Evolutionary conservation across 1,284 basidiomycete genomes (phyloP).

Genomic region (Sparassis latifolia): DNA sequence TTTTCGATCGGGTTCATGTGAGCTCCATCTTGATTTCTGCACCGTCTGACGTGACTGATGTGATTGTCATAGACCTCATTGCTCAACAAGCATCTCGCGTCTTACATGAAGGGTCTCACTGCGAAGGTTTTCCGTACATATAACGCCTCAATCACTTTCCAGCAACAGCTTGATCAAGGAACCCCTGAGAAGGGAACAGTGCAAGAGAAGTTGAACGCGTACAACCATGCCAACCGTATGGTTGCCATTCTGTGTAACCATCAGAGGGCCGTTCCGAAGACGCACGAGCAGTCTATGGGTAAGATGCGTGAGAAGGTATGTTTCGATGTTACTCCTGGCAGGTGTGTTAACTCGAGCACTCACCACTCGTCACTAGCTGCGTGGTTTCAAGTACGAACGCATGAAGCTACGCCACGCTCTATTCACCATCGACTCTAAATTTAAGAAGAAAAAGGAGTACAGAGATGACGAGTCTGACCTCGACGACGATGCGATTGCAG

Average conservation of each 20-base stretch:
- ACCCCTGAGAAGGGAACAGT: constrained; percentile 69
- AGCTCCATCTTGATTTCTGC: constrained; percentile 19
- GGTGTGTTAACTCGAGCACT: neutral
- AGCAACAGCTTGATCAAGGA: constrained; percentile 76
- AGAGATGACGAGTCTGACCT: constrained; percentile 84
- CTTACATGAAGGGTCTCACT: constrained; percentile 93
- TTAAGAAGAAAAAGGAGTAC: constrained; percentile 79
- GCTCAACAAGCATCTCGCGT: constrained; percentile 86
- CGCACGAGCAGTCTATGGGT: constrained; percentile 86
- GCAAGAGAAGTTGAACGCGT: constrained; percentile 91
- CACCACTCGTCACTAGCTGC: constrained; percentile 36
- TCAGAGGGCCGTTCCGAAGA: constrained; percentile 89
- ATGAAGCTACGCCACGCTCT: constrained; percentile 86
- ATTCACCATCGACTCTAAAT: constrained; percentile 70
- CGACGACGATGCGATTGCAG: constrained; percentile 85
- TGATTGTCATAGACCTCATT: constrained; percentile 56
- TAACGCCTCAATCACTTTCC: constrained; percentile 94
- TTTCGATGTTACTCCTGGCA: constrained; percentile 1
- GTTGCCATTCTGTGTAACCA: constrained; percentile 98
- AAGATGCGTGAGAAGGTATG: constrained; percentile 85
- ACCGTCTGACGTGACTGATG: neutral
- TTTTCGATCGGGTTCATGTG: constrained; percentile 93
- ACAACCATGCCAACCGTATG: constrained; percentile 92
- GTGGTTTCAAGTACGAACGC: constrained; percentile 86
- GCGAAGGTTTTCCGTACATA: constrained; percentile 99